These are phyloP conservation scores for Knufia petricola DNA, from an alignment of 2,329 filamentous ascomycete species.

Conservation along the genomic window DNA sequence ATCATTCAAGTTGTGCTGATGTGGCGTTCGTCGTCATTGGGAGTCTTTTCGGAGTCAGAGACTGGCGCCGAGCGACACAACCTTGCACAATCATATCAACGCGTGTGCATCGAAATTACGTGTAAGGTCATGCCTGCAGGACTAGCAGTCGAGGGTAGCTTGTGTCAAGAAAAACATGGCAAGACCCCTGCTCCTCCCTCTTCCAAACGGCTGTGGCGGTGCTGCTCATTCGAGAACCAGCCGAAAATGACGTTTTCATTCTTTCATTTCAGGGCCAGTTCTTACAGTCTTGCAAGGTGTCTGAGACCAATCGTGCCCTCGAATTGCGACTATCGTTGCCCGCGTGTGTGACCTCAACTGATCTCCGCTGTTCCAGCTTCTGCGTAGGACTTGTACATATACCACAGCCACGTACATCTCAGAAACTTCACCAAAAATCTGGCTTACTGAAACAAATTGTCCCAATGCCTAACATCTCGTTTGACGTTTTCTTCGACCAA, in stretches of 20 bases:
- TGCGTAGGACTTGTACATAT: not conserved
- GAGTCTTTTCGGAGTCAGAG: too few species aligned
- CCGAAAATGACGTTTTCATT: slow-evolving; percentile 2
- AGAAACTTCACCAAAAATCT: slow-evolving; percentile 8
- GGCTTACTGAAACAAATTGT: slow-evolving; percentile 6
- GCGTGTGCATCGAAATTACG: not conserved
- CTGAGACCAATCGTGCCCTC: not conserved
- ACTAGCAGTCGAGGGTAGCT: not conserved
- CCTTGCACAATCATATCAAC: slow-evolving; percentile 3
- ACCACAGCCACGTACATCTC: slow-evolving; percentile 6
- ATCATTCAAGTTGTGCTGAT: not conserved
- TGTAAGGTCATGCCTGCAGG: not conserved
- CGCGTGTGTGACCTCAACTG: not conserved
- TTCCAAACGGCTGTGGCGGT: slow-evolving; percentile 7
- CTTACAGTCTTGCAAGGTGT: not conserved
- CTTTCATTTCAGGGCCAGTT: not conserved
- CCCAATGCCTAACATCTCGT: slow-evolving; percentile 26
- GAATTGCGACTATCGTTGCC: not conserved
- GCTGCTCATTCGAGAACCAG: not conserved
- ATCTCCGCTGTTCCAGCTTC: not conserved
- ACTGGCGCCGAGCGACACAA: slow-evolving; percentile 1
- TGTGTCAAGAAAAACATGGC: slow-evolving; percentile 9
- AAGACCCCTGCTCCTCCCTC: slow-evolving; percentile 3
- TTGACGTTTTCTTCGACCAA: slow-evolving; percentile 25
- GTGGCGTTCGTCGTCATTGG: not conserved